Conservation (phyloP, 805 yeast species). For the Kuraishia hungarica region DNA sequence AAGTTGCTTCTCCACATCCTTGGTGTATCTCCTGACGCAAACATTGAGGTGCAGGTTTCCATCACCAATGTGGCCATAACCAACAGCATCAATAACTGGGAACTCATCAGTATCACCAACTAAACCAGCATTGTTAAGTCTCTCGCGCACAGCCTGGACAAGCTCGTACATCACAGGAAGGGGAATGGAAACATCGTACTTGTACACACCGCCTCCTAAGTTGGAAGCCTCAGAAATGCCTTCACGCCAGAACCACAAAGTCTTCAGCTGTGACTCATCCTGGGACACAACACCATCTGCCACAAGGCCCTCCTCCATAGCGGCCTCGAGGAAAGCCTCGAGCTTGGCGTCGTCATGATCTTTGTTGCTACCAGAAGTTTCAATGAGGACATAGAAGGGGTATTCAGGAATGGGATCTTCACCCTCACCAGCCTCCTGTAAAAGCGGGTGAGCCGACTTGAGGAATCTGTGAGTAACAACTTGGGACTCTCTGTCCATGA, state of each 20-base stretch:
- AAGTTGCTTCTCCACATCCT: constrained; percentile 67
- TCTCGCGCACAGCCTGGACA: constrained; percentile 67
- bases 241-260: constrained; percentile 96
- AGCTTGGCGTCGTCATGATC: constrained; percentile 91
- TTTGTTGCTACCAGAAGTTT: constrained; percentile 91
- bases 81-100: constrained; percentile 86
- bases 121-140: constrained; percentile 47
- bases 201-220: constrained; percentile 88
- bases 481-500: constrained; percentile 77
- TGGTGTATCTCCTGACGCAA: constrained; percentile 75
- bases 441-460: constrained; percentile 62
- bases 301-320: constrained; percentile 78
- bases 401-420: constrained; percentile 37
- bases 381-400: constrained; percentile 87
- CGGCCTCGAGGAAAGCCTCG: constrained; percentile 72
- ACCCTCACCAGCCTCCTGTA: constrained; percentile 34
- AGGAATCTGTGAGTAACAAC: constrained; percentile 53
- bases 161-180: constrained; percentile 71
- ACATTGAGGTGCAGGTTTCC: constrained; percentile 94
- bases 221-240: constrained; percentile 84
- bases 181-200: constrained; percentile 93
- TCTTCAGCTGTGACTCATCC: constrained; percentile 78
- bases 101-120: constrained; percentile 53
- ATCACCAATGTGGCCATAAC: constrained; percentile 98
- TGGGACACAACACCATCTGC: constrained; percentile 95